Percentiles rank a stretch among this genome's conserved stretches.
phyloP scores from a whole-genome alignment of 139 green algal genomes.

The Nannochloris sp. region DNA sequence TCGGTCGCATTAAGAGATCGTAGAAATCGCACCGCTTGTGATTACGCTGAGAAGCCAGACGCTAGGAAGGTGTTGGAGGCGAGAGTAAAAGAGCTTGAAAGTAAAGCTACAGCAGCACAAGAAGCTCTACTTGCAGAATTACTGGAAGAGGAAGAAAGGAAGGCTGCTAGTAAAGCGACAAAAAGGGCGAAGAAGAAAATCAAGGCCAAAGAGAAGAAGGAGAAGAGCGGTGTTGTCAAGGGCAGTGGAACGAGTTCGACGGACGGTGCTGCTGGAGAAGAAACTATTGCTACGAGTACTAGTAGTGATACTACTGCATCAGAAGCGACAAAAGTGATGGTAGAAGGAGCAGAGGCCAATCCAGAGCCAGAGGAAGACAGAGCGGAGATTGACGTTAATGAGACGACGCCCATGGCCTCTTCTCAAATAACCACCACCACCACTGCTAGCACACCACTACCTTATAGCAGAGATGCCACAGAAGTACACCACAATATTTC shows the following conservation, averaged over 20 bases:
- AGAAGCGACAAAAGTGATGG: background rate
- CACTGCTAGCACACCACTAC: too few species aligned
- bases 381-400: background rate
- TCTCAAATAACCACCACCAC: background rate
- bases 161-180: background rate
- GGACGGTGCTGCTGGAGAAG: too few species aligned
- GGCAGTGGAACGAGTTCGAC: background rate
- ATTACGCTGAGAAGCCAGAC: conserved; percentile 47
- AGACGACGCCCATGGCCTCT: background rate
- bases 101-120: conserved; percentile 18
- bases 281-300: too few species aligned
- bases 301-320: background rate
- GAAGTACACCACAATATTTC: too few species aligned
- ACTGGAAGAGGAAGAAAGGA: background rate
- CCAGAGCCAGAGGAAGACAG: background rate
- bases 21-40: conserved; percentile 39
- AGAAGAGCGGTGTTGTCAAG: too few species aligned
- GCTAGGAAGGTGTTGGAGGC: conserved; percentile 26
- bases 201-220: conserved; percentile 36
- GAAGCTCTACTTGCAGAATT: conserved; percentile 46
- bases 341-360: background rate
- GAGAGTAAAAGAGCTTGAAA: conserved; percentile 27
- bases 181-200: conserved; percentile 3
- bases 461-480: too few species aligned
- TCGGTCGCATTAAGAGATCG: conserved; percentile 23